These are phyloP conservation scores for Neonectria hederae DNA, from an alignment of 2,329 filamentous ascomycete species.

Conservation along the genomic window DNA sequence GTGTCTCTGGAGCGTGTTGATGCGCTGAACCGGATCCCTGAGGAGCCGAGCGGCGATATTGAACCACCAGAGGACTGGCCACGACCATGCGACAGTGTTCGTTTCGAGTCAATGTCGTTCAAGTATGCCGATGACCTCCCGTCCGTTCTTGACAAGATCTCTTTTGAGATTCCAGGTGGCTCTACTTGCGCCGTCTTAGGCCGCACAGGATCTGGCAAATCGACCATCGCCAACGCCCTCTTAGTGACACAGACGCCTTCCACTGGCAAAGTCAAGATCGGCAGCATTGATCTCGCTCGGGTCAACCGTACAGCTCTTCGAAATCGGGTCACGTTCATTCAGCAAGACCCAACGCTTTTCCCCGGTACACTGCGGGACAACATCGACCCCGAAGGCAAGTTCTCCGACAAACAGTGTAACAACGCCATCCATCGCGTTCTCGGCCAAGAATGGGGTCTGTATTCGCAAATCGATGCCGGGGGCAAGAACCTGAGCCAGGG, in stretches of 20 bases:
- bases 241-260: conserved; percentile 64
- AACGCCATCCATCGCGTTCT: conserved; percentile 68
- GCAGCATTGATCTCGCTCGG: conserved; percentile 60
- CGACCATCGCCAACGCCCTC: conserved; percentile 72
- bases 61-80: conserved; percentile 83
- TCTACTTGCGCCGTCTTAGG: conserved; percentile 76
- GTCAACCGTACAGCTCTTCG: conserved; percentile 66
- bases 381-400: conserved; percentile 73
- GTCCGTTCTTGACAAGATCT: conserved; percentile 73
- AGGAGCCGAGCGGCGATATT: conserved; percentile 74
- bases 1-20: conserved; percentile 89
- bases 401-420: conserved; percentile 61
- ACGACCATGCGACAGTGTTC: conserved; percentile 73
- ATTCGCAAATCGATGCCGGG: conserved; percentile 65
- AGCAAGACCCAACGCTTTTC: conserved; percentile 71
- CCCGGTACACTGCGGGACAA: conserved; percentile 69
- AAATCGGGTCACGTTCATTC: conserved; percentile 69
- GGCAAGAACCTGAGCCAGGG: conserved; percentile 71
- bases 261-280: conserved; percentile 63
- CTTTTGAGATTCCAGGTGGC: conserved; percentile 75
- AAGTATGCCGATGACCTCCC: conserved; percentile 82
- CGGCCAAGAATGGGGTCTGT: conserved; percentile 57
- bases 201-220: conserved; percentile 88
- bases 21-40: conserved; percentile 80
- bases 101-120: conserved; percentile 80